Evolutionary conservation across 148 eudicot species (phyloP).

Genomic region (Cornus kousa): DNA sequence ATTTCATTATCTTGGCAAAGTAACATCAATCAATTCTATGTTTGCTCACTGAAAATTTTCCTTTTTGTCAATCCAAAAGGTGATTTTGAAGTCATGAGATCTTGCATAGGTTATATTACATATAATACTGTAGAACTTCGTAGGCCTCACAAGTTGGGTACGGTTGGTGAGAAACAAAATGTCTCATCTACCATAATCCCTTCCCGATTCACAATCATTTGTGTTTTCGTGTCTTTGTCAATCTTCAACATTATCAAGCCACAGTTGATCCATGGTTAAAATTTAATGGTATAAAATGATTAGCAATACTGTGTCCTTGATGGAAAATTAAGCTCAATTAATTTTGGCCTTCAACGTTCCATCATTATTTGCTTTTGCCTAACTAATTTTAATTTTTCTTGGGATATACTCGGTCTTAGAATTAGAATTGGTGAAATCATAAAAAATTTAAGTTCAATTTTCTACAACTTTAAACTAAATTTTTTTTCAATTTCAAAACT

Average conservation of each 20-base stretch:
- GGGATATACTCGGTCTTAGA: too few species aligned
- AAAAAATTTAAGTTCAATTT: too few species aligned
- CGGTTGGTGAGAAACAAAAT: slow-evolving; percentile 6
- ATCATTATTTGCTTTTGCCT: too few species aligned
- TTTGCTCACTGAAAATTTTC: background rate
- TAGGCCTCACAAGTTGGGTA: slow-evolving; percentile 2
- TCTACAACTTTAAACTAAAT: too few species aligned
- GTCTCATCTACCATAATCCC: background rate
- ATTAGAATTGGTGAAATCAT: too few species aligned
- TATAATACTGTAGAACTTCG: background rate
- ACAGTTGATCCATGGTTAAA: background rate
- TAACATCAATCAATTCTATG: slow-evolving; percentile 5
- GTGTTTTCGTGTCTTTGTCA: background rate
- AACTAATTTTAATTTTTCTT: too few species aligned
- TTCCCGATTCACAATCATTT: background rate
- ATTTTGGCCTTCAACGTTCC: too few species aligned
- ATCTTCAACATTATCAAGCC: background rate
- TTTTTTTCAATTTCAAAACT: too few species aligned
- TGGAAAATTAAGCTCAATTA: too few species aligned
- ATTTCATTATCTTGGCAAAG: background rate
- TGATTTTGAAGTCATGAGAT: background rate
- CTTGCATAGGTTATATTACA: background rate
- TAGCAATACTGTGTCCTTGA: too few species aligned
- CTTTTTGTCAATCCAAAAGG: slow-evolving; percentile 1
- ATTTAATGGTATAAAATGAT: background rate